phyloP scores from a whole-genome alignment of 768 basidiomycete species.

The Psilocybe cubensis region DNA sequence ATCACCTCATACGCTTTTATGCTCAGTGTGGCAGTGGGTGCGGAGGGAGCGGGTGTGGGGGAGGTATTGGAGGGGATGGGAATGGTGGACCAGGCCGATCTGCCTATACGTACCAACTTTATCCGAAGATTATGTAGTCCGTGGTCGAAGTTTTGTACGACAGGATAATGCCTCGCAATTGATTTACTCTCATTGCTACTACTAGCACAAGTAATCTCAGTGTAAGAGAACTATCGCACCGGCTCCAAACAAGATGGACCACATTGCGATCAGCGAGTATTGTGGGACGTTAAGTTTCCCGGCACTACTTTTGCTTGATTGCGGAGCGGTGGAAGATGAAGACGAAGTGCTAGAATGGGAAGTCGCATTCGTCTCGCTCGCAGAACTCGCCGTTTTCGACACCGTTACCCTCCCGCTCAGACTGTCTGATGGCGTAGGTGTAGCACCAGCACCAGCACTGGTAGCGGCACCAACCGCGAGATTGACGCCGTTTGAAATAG shows the following conservation, averaged over 20 bases:
- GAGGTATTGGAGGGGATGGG: constrained; percentile 1
- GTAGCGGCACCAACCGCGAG: constrained; percentile 31
- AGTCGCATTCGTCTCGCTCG: not conserved
- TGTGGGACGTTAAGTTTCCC: constrained; percentile 10
- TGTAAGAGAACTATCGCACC: constrained; percentile 20
- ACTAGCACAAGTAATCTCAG: too few species aligned
- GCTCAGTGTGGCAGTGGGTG: constrained; percentile 9
- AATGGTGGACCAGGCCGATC: not conserved
- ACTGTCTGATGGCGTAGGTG: too few species aligned
- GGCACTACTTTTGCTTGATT: constrained; percentile 8
- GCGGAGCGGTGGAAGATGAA: constrained; percentile 9
- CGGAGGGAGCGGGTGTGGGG: constrained; percentile 13
- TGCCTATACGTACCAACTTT: not conserved
- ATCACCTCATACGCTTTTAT: not conserved
- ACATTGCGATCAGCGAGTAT: constrained; percentile 15
- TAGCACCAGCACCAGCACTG: not conserved
- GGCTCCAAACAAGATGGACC: constrained; percentile 16
- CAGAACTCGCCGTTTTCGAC: not conserved
- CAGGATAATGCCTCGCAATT: too few species aligned
- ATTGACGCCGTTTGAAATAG: constrained; percentile 41
- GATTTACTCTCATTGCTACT: too few species aligned
- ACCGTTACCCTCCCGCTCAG: too few species aligned
- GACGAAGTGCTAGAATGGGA: constrained; percentile 4
- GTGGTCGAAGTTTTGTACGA: too few species aligned
- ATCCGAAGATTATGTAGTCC: not conserved